These are phyloP conservation scores for Pleurotus tuber-regium DNA, from an alignment of 768 basidiomycete species.

Conservation along the genomic window DNA sequence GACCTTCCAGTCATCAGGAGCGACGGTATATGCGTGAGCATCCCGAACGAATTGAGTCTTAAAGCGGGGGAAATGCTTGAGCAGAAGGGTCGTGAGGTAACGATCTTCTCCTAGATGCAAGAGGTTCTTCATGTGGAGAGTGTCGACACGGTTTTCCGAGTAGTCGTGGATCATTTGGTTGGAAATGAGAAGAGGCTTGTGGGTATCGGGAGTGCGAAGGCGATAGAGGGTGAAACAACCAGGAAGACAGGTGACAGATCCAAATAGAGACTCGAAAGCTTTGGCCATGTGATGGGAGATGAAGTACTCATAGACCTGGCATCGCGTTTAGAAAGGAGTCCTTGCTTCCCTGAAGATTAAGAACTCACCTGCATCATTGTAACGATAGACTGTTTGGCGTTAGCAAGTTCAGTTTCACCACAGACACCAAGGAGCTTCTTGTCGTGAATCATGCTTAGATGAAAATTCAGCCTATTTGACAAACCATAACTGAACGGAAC, in stretches of 20 bases:
- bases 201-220: conserved; percentile 89
- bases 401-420: conserved; percentile 91
- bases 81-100: conserved; percentile 90
- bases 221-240: conserved; percentile 99
- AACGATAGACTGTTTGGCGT: conserved; percentile 91
- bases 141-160: conserved; percentile 94
- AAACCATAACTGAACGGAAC: conserved; percentile 18
- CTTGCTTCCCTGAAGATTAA: not conserved
- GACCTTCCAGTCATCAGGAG: conserved; percentile 94
- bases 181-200: conserved; percentile 91
- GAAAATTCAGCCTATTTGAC: conserved; percentile 7
- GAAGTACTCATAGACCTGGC: conserved; percentile 95
- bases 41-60: conserved; percentile 97
- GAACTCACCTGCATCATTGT: conserved; percentile 90
- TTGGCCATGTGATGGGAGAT: conserved; percentile 99
- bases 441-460: conserved; percentile 89
- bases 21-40: conserved; percentile 91
- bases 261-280: conserved; percentile 95
- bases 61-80: conserved; percentile 92
- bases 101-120: conserved; percentile 99
- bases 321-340: not conserved
- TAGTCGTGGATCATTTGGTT: conserved; percentile 91
- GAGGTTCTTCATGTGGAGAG: conserved; percentile 98
- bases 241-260: conserved; percentile 96
- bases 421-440: conserved; percentile 92